Percentiles rank a stretch among this genome's conserved stretches.
phyloP scores from a whole-genome alignment of 2,329 filamentous ascomycete genomes.

The Colletotrichum sp. region DNA sequence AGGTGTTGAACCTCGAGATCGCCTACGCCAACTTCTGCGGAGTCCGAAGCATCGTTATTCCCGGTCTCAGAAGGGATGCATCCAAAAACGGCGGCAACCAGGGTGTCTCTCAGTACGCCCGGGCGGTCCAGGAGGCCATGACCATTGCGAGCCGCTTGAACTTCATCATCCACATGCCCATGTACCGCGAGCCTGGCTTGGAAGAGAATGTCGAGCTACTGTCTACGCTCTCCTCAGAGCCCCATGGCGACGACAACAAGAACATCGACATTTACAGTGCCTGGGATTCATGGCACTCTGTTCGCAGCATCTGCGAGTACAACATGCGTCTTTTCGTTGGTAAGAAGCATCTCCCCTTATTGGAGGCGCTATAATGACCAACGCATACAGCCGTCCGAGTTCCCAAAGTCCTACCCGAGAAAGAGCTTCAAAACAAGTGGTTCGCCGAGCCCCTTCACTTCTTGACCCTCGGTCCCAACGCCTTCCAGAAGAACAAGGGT shows the following conservation, averaged over 20 bases:
- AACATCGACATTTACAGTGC: constrained; percentile 75
- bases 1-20: constrained; percentile 89
- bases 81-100: constrained; percentile 54
- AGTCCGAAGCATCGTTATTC: constrained; percentile 80
- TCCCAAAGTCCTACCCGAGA: constrained; percentile 63
- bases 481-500: constrained; percentile 65
- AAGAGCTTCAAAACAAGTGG: constrained; percentile 69
- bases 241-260: constrained; percentile 35
- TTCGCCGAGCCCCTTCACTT: constrained; percentile 72
- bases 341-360: constrained; percentile 53
- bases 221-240: constrained; percentile 43
- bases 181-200: constrained; percentile 74
- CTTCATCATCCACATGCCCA: constrained; percentile 81
- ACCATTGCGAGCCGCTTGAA: constrained; percentile 77
- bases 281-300: constrained; percentile 94
- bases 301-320: constrained; percentile 87
- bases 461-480: constrained; percentile 56
- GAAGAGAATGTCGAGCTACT: constrained; percentile 60
- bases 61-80: constrained; percentile 73
- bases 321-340: constrained; percentile 80
- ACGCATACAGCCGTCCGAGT: constrained; percentile 55
- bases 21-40: constrained; percentile 97
- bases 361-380: not conserved
- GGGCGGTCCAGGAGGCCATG: constrained; percentile 82
- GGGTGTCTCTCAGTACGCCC: constrained; percentile 77